These are phyloP conservation scores for Diaporthe eres DNA, from an alignment of 2,329 filamentous ascomycete species.

Conservation along the genomic window DNA sequence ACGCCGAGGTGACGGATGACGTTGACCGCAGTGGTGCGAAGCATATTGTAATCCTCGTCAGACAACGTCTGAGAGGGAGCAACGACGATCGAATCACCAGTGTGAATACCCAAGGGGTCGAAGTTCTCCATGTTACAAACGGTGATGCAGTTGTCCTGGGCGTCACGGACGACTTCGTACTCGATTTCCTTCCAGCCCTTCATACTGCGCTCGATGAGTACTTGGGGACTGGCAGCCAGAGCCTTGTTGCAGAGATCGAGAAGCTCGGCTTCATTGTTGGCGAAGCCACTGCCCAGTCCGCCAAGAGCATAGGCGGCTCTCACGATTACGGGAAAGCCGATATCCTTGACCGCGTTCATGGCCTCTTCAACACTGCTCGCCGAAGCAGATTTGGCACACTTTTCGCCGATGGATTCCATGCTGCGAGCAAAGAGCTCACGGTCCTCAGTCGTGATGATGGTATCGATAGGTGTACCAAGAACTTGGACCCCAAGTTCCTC, in stretches of 20 bases:
- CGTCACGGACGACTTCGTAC: conserved; percentile 98
- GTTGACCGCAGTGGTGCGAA: conserved; percentile 96
- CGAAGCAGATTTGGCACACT: conserved; percentile 97
- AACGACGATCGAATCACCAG: conserved; percentile 98
- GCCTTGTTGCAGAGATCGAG: conserved; percentile 93
- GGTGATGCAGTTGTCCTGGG: conserved; percentile 98
- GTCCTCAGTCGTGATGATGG: conserved; percentile 98
- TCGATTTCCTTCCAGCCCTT: conserved; percentile 99
- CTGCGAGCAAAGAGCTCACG: conserved; percentile 96
- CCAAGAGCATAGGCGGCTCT: conserved; percentile 96
- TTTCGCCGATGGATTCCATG: conserved; percentile 98
- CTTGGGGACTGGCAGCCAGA: conserved; percentile 94
- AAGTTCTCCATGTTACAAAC: conserved; percentile 99
- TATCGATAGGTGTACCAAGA: conserved; percentile 95
- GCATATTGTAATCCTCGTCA: conserved; percentile 99
- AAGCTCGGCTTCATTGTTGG: conserved; percentile 86
- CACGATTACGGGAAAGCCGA: conserved; percentile 97
- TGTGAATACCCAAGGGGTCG: conserved; percentile 96
- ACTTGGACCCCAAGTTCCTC: conserved; percentile 93
- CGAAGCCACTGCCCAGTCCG: conserved; percentile 95
- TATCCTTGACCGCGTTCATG: conserved; percentile 87
- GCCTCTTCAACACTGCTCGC: conserved; percentile 92
- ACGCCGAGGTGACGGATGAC: conserved; percentile 97
- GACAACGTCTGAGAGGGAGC: conserved; percentile 96
- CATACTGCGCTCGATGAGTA: conserved; percentile 98